These are phyloP conservation scores for Cladosporium sp. DNA, from an alignment of 2,329 filamentous ascomycete genomes.

Conservation along the genomic window DNA sequence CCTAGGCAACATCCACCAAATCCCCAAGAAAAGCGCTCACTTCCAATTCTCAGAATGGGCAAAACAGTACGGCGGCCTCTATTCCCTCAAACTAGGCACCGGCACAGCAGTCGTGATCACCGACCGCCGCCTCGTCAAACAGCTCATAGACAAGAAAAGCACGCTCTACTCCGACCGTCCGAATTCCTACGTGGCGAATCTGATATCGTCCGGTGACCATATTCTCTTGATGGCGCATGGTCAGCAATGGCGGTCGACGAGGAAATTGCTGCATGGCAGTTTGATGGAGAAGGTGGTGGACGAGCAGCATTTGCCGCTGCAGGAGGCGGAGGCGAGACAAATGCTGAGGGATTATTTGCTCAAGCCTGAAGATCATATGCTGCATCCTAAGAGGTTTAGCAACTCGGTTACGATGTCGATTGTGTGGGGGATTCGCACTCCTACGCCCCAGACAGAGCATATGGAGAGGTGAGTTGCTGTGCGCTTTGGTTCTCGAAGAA, in stretches of 20 bases:
- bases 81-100: slow-evolving; percentile 42
- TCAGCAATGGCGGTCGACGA: slow-evolving; percentile 46
- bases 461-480: slow-evolving; percentile 25
- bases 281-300: slow-evolving; percentile 48
- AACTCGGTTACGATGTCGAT: slow-evolving; percentile 52
- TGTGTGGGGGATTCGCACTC: slow-evolving; percentile 33
- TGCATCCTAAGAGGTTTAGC: slow-evolving; percentile 50
- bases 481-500: not conserved
- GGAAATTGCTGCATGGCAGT: slow-evolving; percentile 48
- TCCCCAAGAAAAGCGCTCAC: slow-evolving; percentile 37
- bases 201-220: slow-evolving; percentile 51
- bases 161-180: slow-evolving; percentile 43
- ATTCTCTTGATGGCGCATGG: slow-evolving; percentile 51
- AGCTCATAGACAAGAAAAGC: slow-evolving; percentile 49
- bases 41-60: slow-evolving; percentile 35
- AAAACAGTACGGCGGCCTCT: slow-evolving; percentile 32
- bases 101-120: slow-evolving; percentile 46
- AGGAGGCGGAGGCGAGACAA: slow-evolving; percentile 52
- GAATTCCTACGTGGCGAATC: slow-evolving; percentile 43
- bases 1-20: slow-evolving; percentile 45
- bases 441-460: slow-evolving; percentile 25
- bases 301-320: slow-evolving; percentile 44
- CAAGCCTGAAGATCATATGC: slow-evolving; percentile 47
- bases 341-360: slow-evolving; percentile 48
- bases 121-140: slow-evolving; percentile 42